Base-by-base conservation (phyloP, 2,329 filamentous ascomycete species). In the Cladosporium velox region DNA sequence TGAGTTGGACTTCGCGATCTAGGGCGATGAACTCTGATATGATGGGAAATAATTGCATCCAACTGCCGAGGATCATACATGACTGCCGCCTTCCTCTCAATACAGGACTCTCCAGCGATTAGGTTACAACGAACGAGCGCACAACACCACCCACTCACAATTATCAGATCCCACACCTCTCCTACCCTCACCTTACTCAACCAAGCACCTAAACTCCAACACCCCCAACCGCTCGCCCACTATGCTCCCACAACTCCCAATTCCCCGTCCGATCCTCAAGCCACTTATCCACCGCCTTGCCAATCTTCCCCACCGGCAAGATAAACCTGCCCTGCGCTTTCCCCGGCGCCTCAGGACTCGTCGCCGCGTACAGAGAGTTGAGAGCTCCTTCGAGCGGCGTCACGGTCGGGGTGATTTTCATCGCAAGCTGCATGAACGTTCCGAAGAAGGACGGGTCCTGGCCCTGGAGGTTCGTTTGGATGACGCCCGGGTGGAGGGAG, bases 401-500 rank as follows among this genome's bases (percentile, higher is more conserved):
- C 15, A 49, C 35, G 2, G 38, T 60, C 4, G 58, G 38, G 11
- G 26, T 49, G 14, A 60, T 21, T 15, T 34, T 60, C 58, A 49
- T 30, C 8, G 58, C 4, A 2, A 60, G 10, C 6, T 59, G 34
- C 57, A 59, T 3, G 5, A 59, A 10, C 1, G 34, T 26, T 12
- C 58, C 58, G 12, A 60, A 21, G 6, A n/a, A 49, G 24, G 35
- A 44, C 2, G 38, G 38, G n/a, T 49, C 38, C 11, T 35, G 5
- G 51, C 47, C 34, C 38, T 55, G 47, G 10, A 63, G 60, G 51
- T 54, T 54, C 4, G 60, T 54, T 3, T 30, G 14, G 51, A 63
- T 35, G 21, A 63, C n/a, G 15, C 60, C 60, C 2, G 60, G 60
- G n/a, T 63, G 60, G 14, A 63, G 60, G 24, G 47, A 54, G 44